phyloP scores from a whole-genome alignment of 2,329 filamentous ascomycete species.

The Penicillium fuscoglaucum region DNA sequence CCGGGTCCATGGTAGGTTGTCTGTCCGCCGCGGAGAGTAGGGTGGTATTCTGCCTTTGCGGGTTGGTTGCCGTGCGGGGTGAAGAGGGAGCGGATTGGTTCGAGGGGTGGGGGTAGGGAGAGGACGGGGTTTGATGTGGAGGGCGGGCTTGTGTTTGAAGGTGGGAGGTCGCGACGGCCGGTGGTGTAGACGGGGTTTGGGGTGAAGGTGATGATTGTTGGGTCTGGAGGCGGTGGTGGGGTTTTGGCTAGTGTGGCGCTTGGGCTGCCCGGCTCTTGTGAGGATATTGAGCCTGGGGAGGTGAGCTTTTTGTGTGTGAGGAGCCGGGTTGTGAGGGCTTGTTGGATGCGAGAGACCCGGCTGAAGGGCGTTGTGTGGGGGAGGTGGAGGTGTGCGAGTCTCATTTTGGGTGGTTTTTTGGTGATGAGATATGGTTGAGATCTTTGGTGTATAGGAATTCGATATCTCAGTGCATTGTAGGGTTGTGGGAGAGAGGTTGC shows the following conservation, averaged over 20 bases:
- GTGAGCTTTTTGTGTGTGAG: slow-evolving; percentile 60
- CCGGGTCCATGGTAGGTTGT: slow-evolving; percentile 95
- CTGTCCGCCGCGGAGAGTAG: slow-evolving; percentile 80
- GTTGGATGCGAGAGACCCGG: slow-evolving; percentile 58
- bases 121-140: slow-evolving; percentile 37
- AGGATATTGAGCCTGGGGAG: slow-evolving; percentile 22
- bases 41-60: slow-evolving; percentile 61
- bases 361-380: slow-evolving; percentile 56
- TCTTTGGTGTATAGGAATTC: not conserved
- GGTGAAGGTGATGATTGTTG: slow-evolving; percentile 78
- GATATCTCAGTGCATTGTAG: not conserved
- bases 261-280: slow-evolving; percentile 23
- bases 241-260: slow-evolving; percentile 12
- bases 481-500: slow-evolving; percentile 1
- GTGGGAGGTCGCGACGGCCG: slow-evolving; percentile 71
- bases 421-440: not conserved
- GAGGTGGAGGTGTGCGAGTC: slow-evolving; percentile 62
- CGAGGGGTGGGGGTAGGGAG: slow-evolving; percentile 38
- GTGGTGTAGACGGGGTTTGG: slow-evolving; percentile 84
- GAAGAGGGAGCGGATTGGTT: slow-evolving; percentile 40
- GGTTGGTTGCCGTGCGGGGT: slow-evolving; percentile 22
- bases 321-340: slow-evolving; percentile 56
- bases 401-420: slow-evolving; percentile 40
- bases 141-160: slow-evolving; percentile 36
- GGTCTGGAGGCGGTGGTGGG: slow-evolving; percentile 54